These are phyloP conservation scores for Talaromyces sp. DNA, from an alignment of 2,329 filamentous ascomycete genomes.

Conservation along the genomic window DNA sequence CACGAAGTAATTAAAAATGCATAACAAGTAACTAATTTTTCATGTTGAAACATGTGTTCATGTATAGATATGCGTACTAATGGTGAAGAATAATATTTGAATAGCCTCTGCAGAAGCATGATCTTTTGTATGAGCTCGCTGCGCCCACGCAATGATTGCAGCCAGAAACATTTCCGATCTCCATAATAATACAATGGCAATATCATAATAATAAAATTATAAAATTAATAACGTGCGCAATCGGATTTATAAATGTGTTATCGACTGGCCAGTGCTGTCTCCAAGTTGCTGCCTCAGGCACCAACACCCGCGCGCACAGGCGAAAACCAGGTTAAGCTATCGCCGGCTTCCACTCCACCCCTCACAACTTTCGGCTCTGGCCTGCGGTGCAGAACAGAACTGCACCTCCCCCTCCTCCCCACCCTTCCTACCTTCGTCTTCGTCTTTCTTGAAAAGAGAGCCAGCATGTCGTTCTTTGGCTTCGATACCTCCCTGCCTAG, in stretches of 20 bases:
- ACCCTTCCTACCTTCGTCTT: slow-evolving; percentile 12
- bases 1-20: too few species aligned
- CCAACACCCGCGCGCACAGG: not conserved
- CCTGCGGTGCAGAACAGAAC: slow-evolving; percentile 10
- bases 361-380: slow-evolving; percentile 1
- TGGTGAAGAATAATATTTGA: not conserved
- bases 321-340: slow-evolving; percentile 2
- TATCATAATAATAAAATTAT: too few species aligned
- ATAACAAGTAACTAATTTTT: too few species aligned
- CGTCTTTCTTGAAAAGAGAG: slow-evolving; percentile 12
- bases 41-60: too few species aligned
- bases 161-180: too few species aligned
- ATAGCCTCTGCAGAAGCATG: too few species aligned
- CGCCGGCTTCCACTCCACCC: not conserved
- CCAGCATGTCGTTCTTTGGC: slow-evolving; percentile 83
- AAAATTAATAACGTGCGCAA: too few species aligned
- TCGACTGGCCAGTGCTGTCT: too few species aligned
- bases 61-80: not conserved
- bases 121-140: too few species aligned
- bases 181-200: too few species aligned
- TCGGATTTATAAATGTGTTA: too few species aligned
- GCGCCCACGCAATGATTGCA: too few species aligned
- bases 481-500: slow-evolving; percentile 68
- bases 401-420: slow-evolving; percentile 6
- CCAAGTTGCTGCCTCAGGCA: not conserved